Evolutionary conservation across 768 basidiomycete species (phyloP), one percentile per base, ranked within the genome.

Genomic region (Phaeotremella fagi): DNA sequence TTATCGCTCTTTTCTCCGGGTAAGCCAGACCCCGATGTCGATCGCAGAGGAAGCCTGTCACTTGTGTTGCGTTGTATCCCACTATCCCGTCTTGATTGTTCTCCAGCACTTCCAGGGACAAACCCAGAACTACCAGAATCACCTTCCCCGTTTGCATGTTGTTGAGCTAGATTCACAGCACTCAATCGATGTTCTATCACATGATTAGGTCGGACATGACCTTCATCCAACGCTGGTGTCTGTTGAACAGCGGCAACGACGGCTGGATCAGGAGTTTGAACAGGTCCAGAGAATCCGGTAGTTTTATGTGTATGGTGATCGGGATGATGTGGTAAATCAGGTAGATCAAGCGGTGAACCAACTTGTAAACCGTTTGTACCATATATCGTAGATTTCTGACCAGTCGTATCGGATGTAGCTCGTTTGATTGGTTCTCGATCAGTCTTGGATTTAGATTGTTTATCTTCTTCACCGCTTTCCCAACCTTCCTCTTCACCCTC

Each of bases 231-330:
- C 20, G 38, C 38, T 18, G 38, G 38, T 9, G 38, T 41, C 18
- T 41, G 38, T 12, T 11, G 12, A 7, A 22, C 38, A 41, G 38
- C 38, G 24, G 62, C 58, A 14, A 45, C 49, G 4, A 59, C 50
- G 3, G 31, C 27, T 4, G 68, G 62, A 51, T 70, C 68, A 7
- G 63, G 61, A 3, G 50, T 52, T 26, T 52, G 59, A 4, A 60
- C 50, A 3, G 59, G 26, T 14, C 68, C 68, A 18, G 64, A 57
- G 41, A 66, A 70, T 4, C 68, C 68, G 0, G 60, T 66, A 1
- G 62, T 66, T 28, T 43, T 3, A 31, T 50, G 52, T 11, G 60
- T 62, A 2, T 49, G 25, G 16, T 54, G 33, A n/a, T 50, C 48
- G 1, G 50, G 46, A 29, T 47, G 38, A 4, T 53, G 31, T 1